Base-by-base conservation (phyloP, 176 grass and related monocot species). In the Eleusine indica region DNA sequence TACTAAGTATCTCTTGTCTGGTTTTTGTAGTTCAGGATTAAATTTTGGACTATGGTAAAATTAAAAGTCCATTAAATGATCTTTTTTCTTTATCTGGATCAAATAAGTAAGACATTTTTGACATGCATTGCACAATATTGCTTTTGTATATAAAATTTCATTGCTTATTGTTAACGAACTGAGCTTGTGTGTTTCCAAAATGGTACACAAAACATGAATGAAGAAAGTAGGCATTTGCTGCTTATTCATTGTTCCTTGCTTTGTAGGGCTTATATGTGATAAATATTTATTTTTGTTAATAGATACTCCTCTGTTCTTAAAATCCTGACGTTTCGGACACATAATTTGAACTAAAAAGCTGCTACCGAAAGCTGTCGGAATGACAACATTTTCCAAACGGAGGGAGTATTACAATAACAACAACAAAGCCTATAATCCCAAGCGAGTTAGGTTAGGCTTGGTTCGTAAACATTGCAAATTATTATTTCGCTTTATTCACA, bases 401-500 rank as follows among this genome's bases (percentile, higher is more conserved):
- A 25, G 25, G 25, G 25, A 25, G 25, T 71, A 75, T 5, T 43
- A 43, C 41, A 7, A 43, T 7, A 43, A 43, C 41, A 43, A 43
- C 41, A 43, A 6, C 41, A 43, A 43, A 43, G 3, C 44, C 44
- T 47, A 2, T 10, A 47, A 47, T 47, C 44, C 44, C 44, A 47
- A 47, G 44, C 8, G 44, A 47, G 9, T 7, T 44, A 10, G 44
- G 44, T 1, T 47, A 47, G 7, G 44, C 44, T 47, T 21, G 15
- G 49, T 16, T 52, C 16, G 6, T 66, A 9, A 39, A 80, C 49
- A 22, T 28, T 46, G 53, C 76, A 76, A 76, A 21, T 52, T 80
- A 25, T 71, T 89, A 16, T 54, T 82, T 72, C 47, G 19, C 29
- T 70, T 82, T 75, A 61, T 46, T 83, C 49, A 88, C 35, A 62